These are phyloP conservation scores for Suillus fuscotomentosus DNA, from an alignment of 768 basidiomycete species.

Conservation along the genomic window DNA sequence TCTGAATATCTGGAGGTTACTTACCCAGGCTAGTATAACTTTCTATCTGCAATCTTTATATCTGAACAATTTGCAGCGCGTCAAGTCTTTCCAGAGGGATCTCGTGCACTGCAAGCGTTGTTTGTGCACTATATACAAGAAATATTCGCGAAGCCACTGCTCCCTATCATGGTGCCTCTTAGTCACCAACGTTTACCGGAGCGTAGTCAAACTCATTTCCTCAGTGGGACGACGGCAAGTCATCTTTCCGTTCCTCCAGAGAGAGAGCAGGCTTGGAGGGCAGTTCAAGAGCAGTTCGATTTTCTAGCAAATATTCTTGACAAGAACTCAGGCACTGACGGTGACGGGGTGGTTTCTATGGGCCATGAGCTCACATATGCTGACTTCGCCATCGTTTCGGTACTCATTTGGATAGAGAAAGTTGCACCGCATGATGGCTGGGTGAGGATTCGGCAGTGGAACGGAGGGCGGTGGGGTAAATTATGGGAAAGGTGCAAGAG, in stretches of 20 bases:
- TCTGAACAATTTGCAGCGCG: constrained; percentile 36
- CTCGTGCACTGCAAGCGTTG: constrained; percentile 62
- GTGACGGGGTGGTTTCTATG: constrained; percentile 62
- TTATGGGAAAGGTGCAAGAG: constrained; percentile 60
- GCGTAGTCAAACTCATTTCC: constrained; percentile 53
- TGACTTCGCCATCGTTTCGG: constrained; percentile 71
- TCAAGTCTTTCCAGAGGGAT: constrained; percentile 68
- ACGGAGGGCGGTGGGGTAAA: constrained; percentile 63
- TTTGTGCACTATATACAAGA: constrained; percentile 73
- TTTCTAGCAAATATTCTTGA: constrained; percentile 64
- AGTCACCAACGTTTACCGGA: constrained; percentile 61
- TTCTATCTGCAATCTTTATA: not conserved
- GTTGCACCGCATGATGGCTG: constrained; percentile 76
- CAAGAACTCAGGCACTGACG: constrained; percentile 59
- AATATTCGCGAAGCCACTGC: constrained; percentile 60
- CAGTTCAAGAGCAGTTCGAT: constrained; percentile 65
- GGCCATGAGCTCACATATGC: constrained; percentile 68
- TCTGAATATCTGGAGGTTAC: constrained; percentile 69
- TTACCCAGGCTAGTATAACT: constrained; percentile 40
- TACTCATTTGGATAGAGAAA: constrained; percentile 72
- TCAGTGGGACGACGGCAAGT: constrained; percentile 15
- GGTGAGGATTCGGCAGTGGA: constrained; percentile 67
- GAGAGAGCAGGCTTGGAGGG: constrained; percentile 63
- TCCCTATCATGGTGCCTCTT: constrained; percentile 69
- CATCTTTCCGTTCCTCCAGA: constrained; percentile 37